Evolutionary conservation across 2,329 filamentous ascomycete genomes (phyloP), one percentile per base, ranked within the genome.

Genomic region (Thelonectria rubi): DNA sequence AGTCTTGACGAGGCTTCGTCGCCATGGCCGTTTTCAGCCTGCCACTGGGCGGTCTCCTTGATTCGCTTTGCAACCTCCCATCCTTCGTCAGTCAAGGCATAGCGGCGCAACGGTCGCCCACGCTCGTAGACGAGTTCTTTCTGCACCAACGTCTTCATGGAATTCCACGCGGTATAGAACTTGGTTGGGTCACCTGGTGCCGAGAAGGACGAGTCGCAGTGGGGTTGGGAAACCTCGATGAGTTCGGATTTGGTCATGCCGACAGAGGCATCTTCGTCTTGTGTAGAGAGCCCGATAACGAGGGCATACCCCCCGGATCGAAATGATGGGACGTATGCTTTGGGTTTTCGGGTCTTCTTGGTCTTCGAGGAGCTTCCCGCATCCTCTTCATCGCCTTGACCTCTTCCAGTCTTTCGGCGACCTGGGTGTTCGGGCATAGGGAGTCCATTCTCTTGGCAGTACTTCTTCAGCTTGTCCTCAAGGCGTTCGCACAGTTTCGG

Each of bases 141-240:
- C 55, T 87, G 82, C 5, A 88, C 68, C 32, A 95, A 78, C 0
- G 89, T 92, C 72, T 91, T 92, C 84, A 94, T 93, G 1, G 91
- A 93, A 70, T 86, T 90, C 91, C 91, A 95, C 0, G 92, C 92
- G 0, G 91, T 94, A 69, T 92, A 91, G 69, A 86, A 91, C 58
- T 88, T 90, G 11, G 83, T 88, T 0, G 90, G 81, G 55, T 92
- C 89, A 42, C 79, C 81, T 0, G 90, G 88, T 0, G 85, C 86
- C 0, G 85, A 89, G 69, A 93, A 93, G 0, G 91, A 93, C 2
- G 88, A 79, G 71, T 94, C 90, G 69, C 89, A 92, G 73, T 91
- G 82, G 7, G 85, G 86, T 69, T 94, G 90, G 1, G 91, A 90
- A 12, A 83, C 78, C 61, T 88, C 86, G 47, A 93, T 89, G 3